Evolutionary conservation across 176 grass and related monocot genomes (phyloP).

Genomic region (Triticum aestivum): DNA sequence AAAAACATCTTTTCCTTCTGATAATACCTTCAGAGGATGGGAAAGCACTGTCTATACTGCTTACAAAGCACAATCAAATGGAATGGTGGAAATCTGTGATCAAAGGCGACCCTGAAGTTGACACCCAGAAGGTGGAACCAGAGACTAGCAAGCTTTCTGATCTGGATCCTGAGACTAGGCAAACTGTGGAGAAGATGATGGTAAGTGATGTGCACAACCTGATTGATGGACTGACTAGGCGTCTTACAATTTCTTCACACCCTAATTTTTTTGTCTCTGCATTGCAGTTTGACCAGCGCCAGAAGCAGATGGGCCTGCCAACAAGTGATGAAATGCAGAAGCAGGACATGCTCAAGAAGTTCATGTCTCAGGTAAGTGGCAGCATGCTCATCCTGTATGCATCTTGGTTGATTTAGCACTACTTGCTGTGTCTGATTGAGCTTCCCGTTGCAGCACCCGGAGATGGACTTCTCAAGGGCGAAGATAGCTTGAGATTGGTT

Average conservation of each 20-base stretch:
- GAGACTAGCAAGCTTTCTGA: conserved; percentile 87
- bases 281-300: conserved; percentile 88
- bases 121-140: conserved; percentile 82
- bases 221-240: neutral
- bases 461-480: conserved; percentile 58
- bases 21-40: conserved; percentile 67
- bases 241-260: neutral
- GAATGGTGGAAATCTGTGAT: conserved; percentile 92
- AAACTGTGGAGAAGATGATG: conserved; percentile 99
- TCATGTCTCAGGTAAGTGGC: conserved; percentile 70
- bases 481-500: conserved; percentile 38
- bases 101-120: conserved; percentile 89
- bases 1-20: neutral
- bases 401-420: neutral
- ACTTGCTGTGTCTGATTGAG: neutral
- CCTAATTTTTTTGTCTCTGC: neutral
- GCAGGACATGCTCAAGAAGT: conserved; percentile 96
- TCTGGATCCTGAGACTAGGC: conserved; percentile 92
- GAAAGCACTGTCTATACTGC: conserved; percentile 65
- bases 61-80: conserved; percentile 98
- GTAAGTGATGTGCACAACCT: conserved; percentile 41
- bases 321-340: conserved; percentile 96
- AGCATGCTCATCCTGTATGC: neutral
- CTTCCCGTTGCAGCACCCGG: conserved; percentile 39
- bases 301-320: conserved; percentile 95